phyloP scores from a whole-genome alignment of 192 early-diverging fungal genomes.

The Coemansia nantahalensis region DNA sequence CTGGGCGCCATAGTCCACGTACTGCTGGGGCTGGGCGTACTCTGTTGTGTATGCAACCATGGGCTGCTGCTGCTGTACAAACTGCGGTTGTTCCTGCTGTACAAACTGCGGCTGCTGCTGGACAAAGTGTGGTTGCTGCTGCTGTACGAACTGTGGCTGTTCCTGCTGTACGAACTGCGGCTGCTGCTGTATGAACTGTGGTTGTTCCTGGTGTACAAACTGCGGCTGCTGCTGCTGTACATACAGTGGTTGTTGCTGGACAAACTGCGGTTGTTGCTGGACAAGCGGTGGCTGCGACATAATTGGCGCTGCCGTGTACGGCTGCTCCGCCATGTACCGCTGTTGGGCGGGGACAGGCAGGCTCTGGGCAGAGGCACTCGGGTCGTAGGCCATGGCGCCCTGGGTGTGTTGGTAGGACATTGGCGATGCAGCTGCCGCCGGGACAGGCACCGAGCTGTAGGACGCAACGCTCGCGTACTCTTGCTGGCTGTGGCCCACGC shows the following conservation, averaged over 20 bases:
- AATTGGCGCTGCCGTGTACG: constrained; percentile 10
- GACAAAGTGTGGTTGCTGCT: no score
- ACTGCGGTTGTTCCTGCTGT: no score
- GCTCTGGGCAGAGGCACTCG: background rate
- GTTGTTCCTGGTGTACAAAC: constrained; percentile 4
- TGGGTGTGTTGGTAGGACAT: constrained; percentile 3
- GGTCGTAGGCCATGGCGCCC: background rate
- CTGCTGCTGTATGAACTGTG: background rate
- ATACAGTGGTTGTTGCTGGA: constrained; percentile 7
- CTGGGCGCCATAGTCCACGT: background rate
- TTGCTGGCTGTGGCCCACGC: constrained; percentile 1
- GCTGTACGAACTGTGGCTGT: background rate
- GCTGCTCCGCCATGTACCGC: constrained; percentile 12
- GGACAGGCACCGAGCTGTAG: constrained; percentile 7
- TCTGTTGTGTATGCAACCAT: constrained; percentile 15
- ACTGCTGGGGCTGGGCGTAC: constrained; percentile 11
- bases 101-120: no score
- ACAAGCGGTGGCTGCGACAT: constrained; percentile 16
- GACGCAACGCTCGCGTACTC: constrained; percentile 1
- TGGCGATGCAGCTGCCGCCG: constrained; percentile 4
- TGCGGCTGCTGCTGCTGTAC: background rate
- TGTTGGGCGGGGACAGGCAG: constrained; percentile 1
- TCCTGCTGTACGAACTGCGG: constrained; percentile 3
- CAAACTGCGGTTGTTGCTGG: background rate
- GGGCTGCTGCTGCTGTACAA: no score